Percentiles rank a stretch among this genome's conserved stretches.
phyloP scores from a whole-genome alignment of 306 rosid species.

The Rosa rugosa region DNA sequence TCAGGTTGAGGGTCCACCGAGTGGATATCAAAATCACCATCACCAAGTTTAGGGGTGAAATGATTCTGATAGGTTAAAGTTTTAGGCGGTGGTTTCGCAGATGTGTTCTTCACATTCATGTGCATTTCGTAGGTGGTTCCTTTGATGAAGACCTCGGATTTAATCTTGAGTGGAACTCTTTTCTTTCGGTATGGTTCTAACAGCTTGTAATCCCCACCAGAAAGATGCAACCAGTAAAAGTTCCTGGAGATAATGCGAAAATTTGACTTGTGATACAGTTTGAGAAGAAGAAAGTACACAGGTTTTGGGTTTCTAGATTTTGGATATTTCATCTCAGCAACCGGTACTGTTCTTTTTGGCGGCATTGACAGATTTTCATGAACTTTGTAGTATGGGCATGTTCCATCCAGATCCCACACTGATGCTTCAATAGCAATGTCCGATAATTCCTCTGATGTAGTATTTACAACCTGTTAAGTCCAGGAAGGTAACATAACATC shows the following conservation, averaged over 20 bases:
- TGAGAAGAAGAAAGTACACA: conserved; percentile 89
- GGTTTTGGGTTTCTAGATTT: conserved; percentile 68
- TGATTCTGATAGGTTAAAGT: conserved; percentile 35
- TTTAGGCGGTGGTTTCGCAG: conserved; percentile 42
- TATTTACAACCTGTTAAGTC: conserved; percentile 75
- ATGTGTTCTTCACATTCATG: conserved; percentile 64
- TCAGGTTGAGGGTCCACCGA: conserved; percentile 25
- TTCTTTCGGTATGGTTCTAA: conserved; percentile 68
- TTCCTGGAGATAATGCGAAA: conserved; percentile 65
- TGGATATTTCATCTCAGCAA: conserved; percentile 80
- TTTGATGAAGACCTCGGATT: conserved; percentile 49
- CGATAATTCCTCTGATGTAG: conserved; percentile 66
- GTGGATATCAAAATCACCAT: conserved; percentile 32
- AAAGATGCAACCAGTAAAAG: conserved; percentile 85
- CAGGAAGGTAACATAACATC: conserved; percentile 35
- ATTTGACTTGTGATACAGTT: conserved; percentile 66
- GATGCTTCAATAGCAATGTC: conserved; percentile 72
- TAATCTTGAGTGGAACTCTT: conserved; percentile 69
- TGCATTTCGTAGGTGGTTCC: conserved; percentile 64
- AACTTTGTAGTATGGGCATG: conserved; percentile 64
- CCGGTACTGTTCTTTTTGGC: conserved; percentile 58
- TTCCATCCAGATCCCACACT: conserved; percentile 92
- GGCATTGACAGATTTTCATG: conserved; percentile 54
- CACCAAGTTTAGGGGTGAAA: conserved; percentile 34
- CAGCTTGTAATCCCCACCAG: conserved; percentile 80